Percentiles rank a stretch among this genome's conserved stretches.
phyloP scores from a whole-genome alignment of 768 basidiomycete genomes.

The Pleurotus tuoliensis region DNA sequence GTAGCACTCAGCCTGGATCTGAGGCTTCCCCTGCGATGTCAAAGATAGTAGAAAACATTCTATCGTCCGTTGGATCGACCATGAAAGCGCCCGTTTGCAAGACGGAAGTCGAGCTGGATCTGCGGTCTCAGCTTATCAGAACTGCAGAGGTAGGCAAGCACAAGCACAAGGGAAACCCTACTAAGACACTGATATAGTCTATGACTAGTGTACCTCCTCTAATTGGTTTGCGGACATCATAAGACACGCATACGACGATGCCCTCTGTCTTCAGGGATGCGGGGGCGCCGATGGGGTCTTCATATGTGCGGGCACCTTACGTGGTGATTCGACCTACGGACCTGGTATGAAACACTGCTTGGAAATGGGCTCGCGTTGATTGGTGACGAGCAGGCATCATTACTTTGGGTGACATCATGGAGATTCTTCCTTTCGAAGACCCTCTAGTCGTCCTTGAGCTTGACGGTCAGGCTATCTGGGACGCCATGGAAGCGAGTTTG shows the following conservation, averaged over 20 bases:
- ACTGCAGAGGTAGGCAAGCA: constrained; percentile 53
- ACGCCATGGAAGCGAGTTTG: constrained; percentile 68
- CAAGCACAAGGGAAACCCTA: not conserved
- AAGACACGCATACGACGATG: constrained; percentile 78
- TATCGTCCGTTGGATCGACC: constrained; percentile 66
- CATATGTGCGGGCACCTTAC: constrained; percentile 77
- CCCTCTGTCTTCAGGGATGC: constrained; percentile 49
- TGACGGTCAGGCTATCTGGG: constrained; percentile 77
- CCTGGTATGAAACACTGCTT: constrained; percentile 46
- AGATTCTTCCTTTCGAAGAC: constrained; percentile 88
- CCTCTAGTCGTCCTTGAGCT: constrained; percentile 78
- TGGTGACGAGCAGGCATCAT: constrained; percentile 46
- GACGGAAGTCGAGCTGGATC: constrained; percentile 62
- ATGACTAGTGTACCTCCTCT: constrained; percentile 53
- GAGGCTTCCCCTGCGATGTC: constrained; percentile 53
- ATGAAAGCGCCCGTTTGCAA: constrained; percentile 76
- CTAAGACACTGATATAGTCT: not conserved
- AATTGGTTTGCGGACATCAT: constrained; percentile 89
- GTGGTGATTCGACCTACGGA: constrained; percentile 83
- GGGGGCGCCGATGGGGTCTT: constrained; percentile 78
- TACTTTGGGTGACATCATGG: constrained; percentile 82
- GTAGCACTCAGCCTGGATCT: constrained; percentile 54
- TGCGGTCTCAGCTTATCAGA: constrained; percentile 72
- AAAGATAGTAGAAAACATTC: constrained; percentile 54
- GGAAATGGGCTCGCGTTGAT: not conserved